Base-by-base conservation (phyloP, 2,329 filamentous ascomycete genomes). In the Nemania sp. region DNA sequence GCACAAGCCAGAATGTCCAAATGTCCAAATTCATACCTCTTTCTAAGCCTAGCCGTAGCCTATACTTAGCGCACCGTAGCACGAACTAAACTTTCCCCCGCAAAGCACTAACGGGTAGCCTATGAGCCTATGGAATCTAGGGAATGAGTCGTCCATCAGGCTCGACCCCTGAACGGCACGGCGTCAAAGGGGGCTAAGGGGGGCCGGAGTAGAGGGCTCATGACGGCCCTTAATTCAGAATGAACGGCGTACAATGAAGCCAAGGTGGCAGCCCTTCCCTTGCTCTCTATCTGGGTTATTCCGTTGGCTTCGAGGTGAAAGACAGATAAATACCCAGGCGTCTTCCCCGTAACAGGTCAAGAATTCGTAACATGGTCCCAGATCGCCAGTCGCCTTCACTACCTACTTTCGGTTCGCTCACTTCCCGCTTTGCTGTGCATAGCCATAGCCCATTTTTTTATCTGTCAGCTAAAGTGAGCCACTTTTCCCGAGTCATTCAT, bases 391-490 rank as follows among this genome's bases (percentile, higher is more conserved):
- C 49, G 15, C 18, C 49, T 15, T 27, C 59, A 29, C 26, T 32
- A 49, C 41, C 27, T 60, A n/a, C 24, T 35, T 59, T 49, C 35
- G 41, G 32, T 8, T 26, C 18, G 11, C 7, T 18, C 22, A 4
- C 13, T n/a, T 32, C 22, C 38, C 27, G 51, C 51, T 62, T n/a
- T 62, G 60, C 51, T 54, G 52, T 41, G 52, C 51, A 56, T n/a
- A 56, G 41, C 35, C 35, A 35, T 35, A 35, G 32, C 20, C 15
- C 29, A 11, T 38, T n/a, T 32, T 27, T 22, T 38, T n/a, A n/a
- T n/a, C 18, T 32, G 41, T 49, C 41, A 41, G 43, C 43, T 64
- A 57, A 41, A 47, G 24, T 22, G 29, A 22, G n/a, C 2, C 52
- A n/a, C 29, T 38, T 18, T 29, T 8, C 35, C 27, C 35, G 49